Evolutionary conservation across 2,329 filamentous ascomycete species (phyloP).

Genomic region (Grosmannia serpens): DNA sequence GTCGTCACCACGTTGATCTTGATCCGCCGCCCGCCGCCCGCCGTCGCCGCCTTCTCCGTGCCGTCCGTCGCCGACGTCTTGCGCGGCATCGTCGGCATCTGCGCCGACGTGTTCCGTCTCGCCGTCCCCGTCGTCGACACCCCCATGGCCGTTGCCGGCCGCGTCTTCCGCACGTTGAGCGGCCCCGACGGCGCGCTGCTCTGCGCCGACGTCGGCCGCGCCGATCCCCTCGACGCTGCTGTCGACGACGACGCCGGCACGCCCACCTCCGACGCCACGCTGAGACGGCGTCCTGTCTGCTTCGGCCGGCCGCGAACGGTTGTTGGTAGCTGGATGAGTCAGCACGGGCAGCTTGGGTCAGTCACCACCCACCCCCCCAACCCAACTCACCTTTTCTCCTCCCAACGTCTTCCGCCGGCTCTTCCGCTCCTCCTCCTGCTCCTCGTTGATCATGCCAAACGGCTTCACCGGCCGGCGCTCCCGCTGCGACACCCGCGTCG

Average conservation of each 20-base stretch:
- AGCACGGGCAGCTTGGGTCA: not conserved
- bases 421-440: slow-evolving; percentile 32
- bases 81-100: not conserved
- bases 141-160: slow-evolving; percentile 20
- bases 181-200: slow-evolving; percentile 24
- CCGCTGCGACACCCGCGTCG: slow-evolving; percentile 61
- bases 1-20: slow-evolving; percentile 51
- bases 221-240: not conserved
- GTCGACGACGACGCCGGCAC: not conserved
- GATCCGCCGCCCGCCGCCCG: slow-evolving; percentile 49
- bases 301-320: slow-evolving; percentile 17
- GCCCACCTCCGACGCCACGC: slow-evolving; percentile 29
- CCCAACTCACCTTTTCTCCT: not conserved
- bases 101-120: not conserved
- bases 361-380: not conserved
- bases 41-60: slow-evolving; percentile 31
- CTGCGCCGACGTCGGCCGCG: slow-evolving; percentile 28
- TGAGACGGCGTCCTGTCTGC: slow-evolving; percentile 35
- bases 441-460: slow-evolving; percentile 35
- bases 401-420: slow-evolving; percentile 52
- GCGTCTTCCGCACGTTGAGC: slow-evolving; percentile 48
- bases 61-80: not conserved
- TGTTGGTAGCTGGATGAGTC: not conserved
- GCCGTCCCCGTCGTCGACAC: not conserved
- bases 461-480: slow-evolving; percentile 52